Base-by-base conservation (phyloP, 176 grass and related monocot species). In the Musa itinerans region DNA sequence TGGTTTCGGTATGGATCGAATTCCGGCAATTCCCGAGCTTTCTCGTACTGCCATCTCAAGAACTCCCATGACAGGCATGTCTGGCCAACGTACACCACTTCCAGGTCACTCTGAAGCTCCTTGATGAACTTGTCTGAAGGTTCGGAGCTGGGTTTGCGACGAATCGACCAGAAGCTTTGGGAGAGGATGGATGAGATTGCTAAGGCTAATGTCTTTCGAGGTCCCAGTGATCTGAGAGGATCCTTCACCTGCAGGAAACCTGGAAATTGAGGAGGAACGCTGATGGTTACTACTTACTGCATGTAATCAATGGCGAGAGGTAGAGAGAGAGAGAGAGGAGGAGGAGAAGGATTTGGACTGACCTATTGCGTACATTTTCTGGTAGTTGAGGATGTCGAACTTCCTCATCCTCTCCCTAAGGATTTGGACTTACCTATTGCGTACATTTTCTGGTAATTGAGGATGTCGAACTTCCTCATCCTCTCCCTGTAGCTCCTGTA, bases 311-410 rank as follows among this genome's bases (percentile, higher is more conserved):
- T 43, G 34, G 34, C 34, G 34, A 43, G 34, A 43, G 34, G 34
- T 6, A 6, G 34, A 43, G 34, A 43, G 34, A 43, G 34, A 43
- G 34, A 0, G 0, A 0, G 8, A 71, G 65, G 22, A 71, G 8
- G 26, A 25, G 12, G 23, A 65, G 25, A 10, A 24, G 14, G 61
- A 83, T 70, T 75, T 21, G 63, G 59, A 56, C 86, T 68, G 86
- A 98, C 94, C 96, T 82, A 95, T 83, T 74, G 96, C 96, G 79
- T 99, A 99, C 88, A 95, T 94, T 84, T 99, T 99, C 79, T 99
- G 96, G 49, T 94, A 94, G 64, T 90, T 94, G 63, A 92, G 54
- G 59, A 99, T 99, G 68, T 99, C 96, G 53, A 99, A 84, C 79
- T 99, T 99, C 79, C 96, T 88, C 96, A 99, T 99, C 79, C 88